These are phyloP conservation scores for Cladophialophora immunda DNA, from an alignment of 2,329 filamentous ascomycete genomes.

Conservation along the genomic window DNA sequence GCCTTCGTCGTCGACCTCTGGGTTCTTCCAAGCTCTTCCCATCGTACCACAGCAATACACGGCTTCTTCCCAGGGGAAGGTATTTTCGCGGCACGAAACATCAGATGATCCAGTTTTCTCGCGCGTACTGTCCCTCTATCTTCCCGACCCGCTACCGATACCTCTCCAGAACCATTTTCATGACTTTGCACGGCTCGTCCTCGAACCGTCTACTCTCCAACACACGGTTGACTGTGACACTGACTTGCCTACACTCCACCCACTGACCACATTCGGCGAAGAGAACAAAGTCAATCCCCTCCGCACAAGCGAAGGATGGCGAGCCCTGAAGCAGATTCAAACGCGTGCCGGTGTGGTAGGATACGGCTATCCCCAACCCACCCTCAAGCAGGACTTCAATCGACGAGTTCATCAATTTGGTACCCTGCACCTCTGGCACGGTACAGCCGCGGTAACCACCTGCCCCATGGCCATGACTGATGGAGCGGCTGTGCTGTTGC, in stretches of 20 bases:
- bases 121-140: slow-evolving; percentile 32
- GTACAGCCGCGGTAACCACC: slow-evolving; percentile 67
- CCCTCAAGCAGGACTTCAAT: slow-evolving; percentile 47
- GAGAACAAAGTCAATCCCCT: slow-evolving; percentile 35
- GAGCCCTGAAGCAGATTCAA: slow-evolving; percentile 61
- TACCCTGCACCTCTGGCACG: slow-evolving; percentile 64
- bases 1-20: slow-evolving; percentile 34
- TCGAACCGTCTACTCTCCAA: slow-evolving; percentile 31
- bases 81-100: slow-evolving; percentile 6
- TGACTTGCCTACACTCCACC: slow-evolving; percentile 34
- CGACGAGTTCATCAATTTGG: slow-evolving; percentile 69
- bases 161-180: slow-evolving; percentile 33
- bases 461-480: slow-evolving; percentile 72
- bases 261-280: slow-evolving; percentile 39
- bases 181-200: slow-evolving; percentile 34
- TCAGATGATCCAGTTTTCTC: slow-evolving; percentile 34
- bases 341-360: slow-evolving; percentile 67
- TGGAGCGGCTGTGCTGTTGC: slow-evolving; percentile 48
- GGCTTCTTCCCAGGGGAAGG: too few species aligned
- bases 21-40: slow-evolving; percentile 38
- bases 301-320: slow-evolving; percentile 70
- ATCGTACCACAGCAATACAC: slow-evolving; percentile 34
- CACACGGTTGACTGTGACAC: slow-evolving; percentile 37
- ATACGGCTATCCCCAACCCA: slow-evolving; percentile 60
- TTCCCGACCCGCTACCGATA: slow-evolving; percentile 29